Base-by-base conservation (phyloP, 352 stramenopile genomes). In the Pseudoperonospora humuli region DNA sequence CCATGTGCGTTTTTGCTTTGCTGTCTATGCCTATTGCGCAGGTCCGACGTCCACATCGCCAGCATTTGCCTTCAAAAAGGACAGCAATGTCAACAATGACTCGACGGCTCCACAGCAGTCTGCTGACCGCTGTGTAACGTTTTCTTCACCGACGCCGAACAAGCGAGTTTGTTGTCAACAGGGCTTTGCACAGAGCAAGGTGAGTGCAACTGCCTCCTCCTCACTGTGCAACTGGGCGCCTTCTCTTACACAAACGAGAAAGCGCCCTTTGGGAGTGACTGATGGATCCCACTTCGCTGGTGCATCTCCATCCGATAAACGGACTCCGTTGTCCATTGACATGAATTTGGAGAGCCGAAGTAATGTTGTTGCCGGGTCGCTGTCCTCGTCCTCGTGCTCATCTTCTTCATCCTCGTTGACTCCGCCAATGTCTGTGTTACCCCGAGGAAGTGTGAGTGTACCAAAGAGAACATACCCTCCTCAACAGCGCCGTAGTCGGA, bases 401-500 rank as follows among this genome's bases (percentile, higher is more conserved):
- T n/a, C n/a, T n/a, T n/a, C n/a, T n/a, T n/a, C 45, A 9, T 28
- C 41, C 26, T 56, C 41, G 10, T 61, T 36, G 41, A 51, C 33
- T 27, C 41, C 53, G 14, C 18, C 48, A n/a, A 27, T 54, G 14
- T 18, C 25, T 7, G 32, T 39, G 23, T 23, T 53, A 8, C 25
- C 45, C 32, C 51, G 38, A 42, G 31, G 43, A n/a, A 64, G 52
- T n/a, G 44, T 45, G 7, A 69, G 40, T 20, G 48, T 50, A 20
- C 52, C 61, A 5, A 84, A 81, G 47, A 48, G 59, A 19, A 37
- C 62, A 17, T 84, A 67, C 46, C 61, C 70, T 19, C 67, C 67
- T n/a, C 59, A 54, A 21, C 44, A 63, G 28, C 67, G 76, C 27
- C 73, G 70, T 31, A 85, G 54, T 29, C 71, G 78, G 1, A 93